Conservation (phyloP, 2,329 filamentous ascomycete species). For the Dothideomycetidae sp. region DNA sequence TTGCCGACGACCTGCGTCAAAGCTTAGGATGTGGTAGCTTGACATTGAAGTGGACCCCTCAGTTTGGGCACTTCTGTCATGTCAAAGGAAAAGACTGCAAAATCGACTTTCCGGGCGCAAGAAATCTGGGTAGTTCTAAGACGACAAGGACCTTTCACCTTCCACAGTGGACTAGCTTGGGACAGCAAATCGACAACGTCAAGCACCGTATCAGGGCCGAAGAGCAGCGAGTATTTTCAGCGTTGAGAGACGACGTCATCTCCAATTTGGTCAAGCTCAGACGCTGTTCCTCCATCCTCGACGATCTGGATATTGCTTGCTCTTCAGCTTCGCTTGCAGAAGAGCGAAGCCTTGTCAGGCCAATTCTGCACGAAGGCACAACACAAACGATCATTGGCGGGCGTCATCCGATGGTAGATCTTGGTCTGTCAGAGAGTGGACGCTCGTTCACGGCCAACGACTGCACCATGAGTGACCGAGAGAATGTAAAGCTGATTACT, state of each 20-base stretch:
- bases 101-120: constrained; percentile 29
- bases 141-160: constrained; percentile 75
- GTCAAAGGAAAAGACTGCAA: constrained; percentile 65
- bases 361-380: constrained; percentile 49
- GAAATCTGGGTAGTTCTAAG: constrained; percentile 62
- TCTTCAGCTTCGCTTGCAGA: constrained; percentile 68
- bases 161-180: constrained; percentile 70
- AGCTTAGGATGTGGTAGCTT: constrained; percentile 45
- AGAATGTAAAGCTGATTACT: constrained; percentile 53
- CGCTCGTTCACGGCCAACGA: constrained; percentile 75
- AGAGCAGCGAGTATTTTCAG: constrained; percentile 65
- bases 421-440: constrained; percentile 64
- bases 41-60: constrained; percentile 72
- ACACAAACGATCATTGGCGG: constrained; percentile 69
- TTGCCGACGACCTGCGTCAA: constrained; percentile 48
- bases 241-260: constrained; percentile 62
- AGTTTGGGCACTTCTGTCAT: constrained; percentile 79
- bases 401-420: constrained; percentile 83
- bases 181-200: constrained; percentile 61
- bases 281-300: constrained; percentile 78
- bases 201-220: constrained; percentile 68
- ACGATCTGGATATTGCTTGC: constrained; percentile 82
- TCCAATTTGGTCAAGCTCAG: constrained; percentile 71
- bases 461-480: constrained; percentile 67
- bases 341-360: constrained; percentile 60